Conservation (phyloP, 257 asterid species). For the Henckelia pumila region DNA sequence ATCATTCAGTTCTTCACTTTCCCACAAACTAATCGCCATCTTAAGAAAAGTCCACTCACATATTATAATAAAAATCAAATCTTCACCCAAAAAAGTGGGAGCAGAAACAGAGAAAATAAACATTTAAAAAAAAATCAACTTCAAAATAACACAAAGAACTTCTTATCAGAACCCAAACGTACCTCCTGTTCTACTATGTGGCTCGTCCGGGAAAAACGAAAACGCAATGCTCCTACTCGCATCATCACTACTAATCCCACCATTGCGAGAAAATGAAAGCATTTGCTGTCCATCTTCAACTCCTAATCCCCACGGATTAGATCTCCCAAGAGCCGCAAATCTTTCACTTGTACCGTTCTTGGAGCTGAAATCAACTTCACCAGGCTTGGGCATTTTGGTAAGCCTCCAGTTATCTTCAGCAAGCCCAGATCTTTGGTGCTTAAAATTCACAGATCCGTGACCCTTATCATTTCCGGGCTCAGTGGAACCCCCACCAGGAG, state of each 20-base stretch:
- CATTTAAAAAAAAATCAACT: not conserved
- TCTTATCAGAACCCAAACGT: not conserved
- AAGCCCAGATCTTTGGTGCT: slow-evolving; percentile 39
- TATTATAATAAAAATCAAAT: slow-evolving; percentile 7
- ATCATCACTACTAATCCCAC: not conserved
- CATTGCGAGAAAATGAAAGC: slow-evolving; percentile 42
- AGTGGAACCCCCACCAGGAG: slow-evolving; percentile 21
- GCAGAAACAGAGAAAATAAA: not conserved
- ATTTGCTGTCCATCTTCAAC: slow-evolving; percentile 44
- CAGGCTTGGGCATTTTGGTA: slow-evolving; percentile 35
- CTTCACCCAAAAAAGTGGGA: not conserved
- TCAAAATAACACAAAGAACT: not conserved
- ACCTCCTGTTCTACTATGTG: slow-evolving; percentile 34
- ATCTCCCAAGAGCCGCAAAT: slow-evolving; percentile 38
- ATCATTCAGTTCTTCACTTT: not conserved
- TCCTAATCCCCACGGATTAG: slow-evolving; percentile 38
- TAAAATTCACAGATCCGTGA: slow-evolving; percentile 44
- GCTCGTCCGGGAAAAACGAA: slow-evolving; percentile 37
- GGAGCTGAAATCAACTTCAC: slow-evolving; percentile 31
- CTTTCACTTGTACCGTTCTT: slow-evolving; percentile 21
- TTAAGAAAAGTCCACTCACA: slow-evolving; percentile 6
- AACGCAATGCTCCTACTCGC: slow-evolving; percentile 35
- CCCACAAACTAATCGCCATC: slow-evolving; percentile 5
- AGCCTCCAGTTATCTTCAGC: slow-evolving; percentile 34
- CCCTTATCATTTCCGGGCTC: slow-evolving; percentile 30